phyloP scores from a whole-genome alignment of 805 yeast species.

The Candida ficus region DNA sequence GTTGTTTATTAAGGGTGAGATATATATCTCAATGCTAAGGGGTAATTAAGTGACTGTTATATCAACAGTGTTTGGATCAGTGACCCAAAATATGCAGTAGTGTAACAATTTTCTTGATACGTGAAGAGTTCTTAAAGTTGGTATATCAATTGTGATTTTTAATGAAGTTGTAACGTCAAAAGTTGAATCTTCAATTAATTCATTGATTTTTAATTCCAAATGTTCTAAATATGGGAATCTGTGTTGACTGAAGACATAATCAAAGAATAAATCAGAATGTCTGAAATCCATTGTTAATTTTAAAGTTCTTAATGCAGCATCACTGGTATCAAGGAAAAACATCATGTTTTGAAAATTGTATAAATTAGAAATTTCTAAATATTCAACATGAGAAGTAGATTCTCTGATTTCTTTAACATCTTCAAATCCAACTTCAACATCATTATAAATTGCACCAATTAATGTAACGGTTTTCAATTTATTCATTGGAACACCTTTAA shows the following conservation, averaged over 20 bases:
- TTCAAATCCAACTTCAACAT: background rate
- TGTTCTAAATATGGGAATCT: background rate
- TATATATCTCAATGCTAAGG: too few relatives aligned
- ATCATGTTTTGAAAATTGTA: slow-evolving; percentile 1
- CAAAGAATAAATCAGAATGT: background rate
- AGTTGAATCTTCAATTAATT: background rate
- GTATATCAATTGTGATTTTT: background rate
- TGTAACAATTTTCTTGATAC: background rate
- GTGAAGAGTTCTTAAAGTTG: background rate
- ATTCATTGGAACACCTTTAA: background rate
- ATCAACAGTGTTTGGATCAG: background rate
- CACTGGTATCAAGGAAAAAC: background rate
- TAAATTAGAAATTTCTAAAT: background rate
- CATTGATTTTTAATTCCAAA: background rate
- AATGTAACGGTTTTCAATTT: background rate
- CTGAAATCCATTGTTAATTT: background rate
- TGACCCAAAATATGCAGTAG: background rate
- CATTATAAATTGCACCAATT: background rate
- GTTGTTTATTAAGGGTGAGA: background rate
- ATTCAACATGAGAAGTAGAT: background rate
- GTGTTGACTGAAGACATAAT: background rate
- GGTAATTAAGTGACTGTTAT: too few relatives aligned
- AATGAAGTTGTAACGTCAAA: background rate
- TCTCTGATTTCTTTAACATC: background rate
- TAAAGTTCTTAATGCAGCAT: background rate